Conservation (phyloP, 2,329 filamentous ascomycete species). For the Clonostachys rosea region DNA sequence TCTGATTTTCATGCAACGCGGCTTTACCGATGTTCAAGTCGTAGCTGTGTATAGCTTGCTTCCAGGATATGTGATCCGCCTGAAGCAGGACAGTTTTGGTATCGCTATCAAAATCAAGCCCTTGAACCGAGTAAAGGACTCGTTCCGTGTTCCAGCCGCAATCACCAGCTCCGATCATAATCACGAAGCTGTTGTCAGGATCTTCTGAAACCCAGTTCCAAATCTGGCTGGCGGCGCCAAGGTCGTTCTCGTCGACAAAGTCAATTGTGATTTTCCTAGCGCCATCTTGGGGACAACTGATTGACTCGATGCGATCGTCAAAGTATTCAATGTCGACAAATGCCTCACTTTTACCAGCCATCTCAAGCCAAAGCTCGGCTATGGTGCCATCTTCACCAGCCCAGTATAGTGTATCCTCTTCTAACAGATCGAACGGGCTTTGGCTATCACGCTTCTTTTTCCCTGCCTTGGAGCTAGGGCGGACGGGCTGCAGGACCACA, state of each 20-base stretch:
- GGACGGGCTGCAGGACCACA: not conserved
- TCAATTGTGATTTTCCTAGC: not conserved
- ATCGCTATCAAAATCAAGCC: not conserved
- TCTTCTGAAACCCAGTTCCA: slow-evolving; percentile 1
- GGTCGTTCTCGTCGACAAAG: not conserved
- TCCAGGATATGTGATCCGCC: not conserved
- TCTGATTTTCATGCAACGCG: not conserved
- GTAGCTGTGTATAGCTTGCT: slow-evolving; percentile 1
- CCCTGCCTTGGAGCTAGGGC: not conserved
- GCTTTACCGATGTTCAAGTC: not conserved
- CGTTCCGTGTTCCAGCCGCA: slow-evolving; percentile 1
- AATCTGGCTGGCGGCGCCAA: not conserved
- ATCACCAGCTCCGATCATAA: slow-evolving; percentile 1
- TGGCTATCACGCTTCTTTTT: not conserved
- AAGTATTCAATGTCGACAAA: slow-evolving; percentile 1
- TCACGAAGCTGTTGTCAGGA: not conserved
- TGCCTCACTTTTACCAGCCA: not conserved
- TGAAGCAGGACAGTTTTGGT: not conserved
- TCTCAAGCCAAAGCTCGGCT: not conserved
- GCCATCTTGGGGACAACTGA: not conserved
- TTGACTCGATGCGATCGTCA: slow-evolving; percentile 1
- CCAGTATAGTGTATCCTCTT: not conserved
- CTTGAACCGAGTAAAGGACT: not conserved
- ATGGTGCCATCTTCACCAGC: not conserved
- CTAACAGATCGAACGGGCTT: not conserved